Evolutionary conservation across 75 land plant genomes (phyloP).

Genomic region (Picea sitchensis): DNA sequence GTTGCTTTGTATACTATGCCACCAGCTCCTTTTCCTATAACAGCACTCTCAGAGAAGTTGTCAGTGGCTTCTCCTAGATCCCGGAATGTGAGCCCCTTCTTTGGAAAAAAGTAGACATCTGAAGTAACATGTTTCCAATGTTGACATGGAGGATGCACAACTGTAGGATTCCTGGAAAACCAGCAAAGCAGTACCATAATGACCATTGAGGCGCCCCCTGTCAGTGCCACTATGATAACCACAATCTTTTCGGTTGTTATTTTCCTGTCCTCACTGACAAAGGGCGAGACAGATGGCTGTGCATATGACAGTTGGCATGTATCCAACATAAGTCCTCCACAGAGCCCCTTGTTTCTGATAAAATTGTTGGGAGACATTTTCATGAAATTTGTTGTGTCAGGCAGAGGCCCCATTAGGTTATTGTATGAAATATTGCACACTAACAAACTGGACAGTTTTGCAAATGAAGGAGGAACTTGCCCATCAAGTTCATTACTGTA

Average conservation of each 20-base stretch:
- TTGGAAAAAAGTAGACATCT: conserved; percentile 44
- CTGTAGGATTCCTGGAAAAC: conserved; percentile 44
- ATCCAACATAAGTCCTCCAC: conserved; percentile 57
- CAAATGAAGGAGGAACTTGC: conserved; percentile 50
- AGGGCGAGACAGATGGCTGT: conserved; percentile 14
- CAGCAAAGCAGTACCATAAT: conserved; percentile 54
- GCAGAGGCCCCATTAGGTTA: conserved; percentile 67
- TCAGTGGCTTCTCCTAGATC: conserved; percentile 69
- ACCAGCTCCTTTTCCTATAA: conserved; percentile 81
- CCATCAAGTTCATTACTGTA: conserved; percentile 65
- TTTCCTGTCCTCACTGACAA: not conserved
- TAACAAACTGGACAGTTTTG: conserved; percentile 48
- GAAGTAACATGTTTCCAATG: conserved; percentile 37
- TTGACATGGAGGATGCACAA: conserved; percentile 28
- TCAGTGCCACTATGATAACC: conserved; percentile 45
- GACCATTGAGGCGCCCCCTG: conserved; percentile 55
- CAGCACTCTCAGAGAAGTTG: conserved; percentile 55
- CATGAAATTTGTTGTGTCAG: conserved; percentile 37
- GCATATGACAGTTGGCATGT: conserved; percentile 15
- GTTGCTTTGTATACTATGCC: conserved; percentile 86
- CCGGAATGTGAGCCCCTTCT: conserved; percentile 55
- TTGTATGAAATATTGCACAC: conserved; percentile 72
- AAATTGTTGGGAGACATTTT: conserved; percentile 63
- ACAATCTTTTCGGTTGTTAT: conserved; percentile 39
- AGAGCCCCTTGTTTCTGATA: conserved; percentile 72